phyloP scores from a whole-genome alignment of 495 filamentous ascomycete species.

The Daldinia grandis region DNA sequence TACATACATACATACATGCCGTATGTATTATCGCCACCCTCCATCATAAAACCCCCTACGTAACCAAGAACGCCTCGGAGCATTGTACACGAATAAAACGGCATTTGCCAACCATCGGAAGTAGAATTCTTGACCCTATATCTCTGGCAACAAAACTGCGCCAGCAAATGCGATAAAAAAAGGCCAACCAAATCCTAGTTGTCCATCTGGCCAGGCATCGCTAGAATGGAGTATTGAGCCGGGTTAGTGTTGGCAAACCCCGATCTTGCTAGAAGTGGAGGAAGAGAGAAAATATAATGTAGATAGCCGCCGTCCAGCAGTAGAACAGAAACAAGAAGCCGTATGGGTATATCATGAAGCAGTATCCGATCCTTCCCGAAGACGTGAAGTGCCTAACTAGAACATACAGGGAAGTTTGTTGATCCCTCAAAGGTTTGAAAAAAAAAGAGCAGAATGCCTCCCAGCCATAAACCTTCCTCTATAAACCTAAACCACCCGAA shows the following conservation, averaged over 20 bases:
- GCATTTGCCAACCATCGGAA: conserved; percentile 21
- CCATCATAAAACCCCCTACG: conserved; percentile 9
- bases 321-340: conserved; percentile 20
- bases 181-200: conserved; percentile 25
- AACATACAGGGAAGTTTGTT: conserved; percentile 12
- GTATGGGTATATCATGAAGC: conserved; percentile 36
- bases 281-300: conserved; percentile 22
- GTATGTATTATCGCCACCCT: conserved; percentile 16
- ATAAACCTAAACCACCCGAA: conserved; percentile 19
- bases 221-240: conserved; percentile 19
- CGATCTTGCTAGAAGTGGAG: conserved; percentile 2
- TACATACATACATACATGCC: conserved; percentile 17
- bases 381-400: conserved; percentile 17
- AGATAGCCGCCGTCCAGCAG: conserved; percentile 38
- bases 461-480: conserved; percentile 17
- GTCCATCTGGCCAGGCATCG: conserved; percentile 36
- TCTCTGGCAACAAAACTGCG: conserved; percentile 30
- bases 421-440: conserved; percentile 16
- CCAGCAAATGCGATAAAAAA: conserved; percentile 35
- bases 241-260: background rate
- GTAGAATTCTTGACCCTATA: conserved; percentile 24
- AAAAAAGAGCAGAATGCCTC: conserved; percentile 17
- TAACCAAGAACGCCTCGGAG: conserved; percentile 30
- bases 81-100: conserved; percentile 33
- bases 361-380: conserved; percentile 22